These are phyloP conservation scores for Xerophyta viscosa DNA, from an alignment of 106 monocot species.

Conservation along the genomic window DNA sequence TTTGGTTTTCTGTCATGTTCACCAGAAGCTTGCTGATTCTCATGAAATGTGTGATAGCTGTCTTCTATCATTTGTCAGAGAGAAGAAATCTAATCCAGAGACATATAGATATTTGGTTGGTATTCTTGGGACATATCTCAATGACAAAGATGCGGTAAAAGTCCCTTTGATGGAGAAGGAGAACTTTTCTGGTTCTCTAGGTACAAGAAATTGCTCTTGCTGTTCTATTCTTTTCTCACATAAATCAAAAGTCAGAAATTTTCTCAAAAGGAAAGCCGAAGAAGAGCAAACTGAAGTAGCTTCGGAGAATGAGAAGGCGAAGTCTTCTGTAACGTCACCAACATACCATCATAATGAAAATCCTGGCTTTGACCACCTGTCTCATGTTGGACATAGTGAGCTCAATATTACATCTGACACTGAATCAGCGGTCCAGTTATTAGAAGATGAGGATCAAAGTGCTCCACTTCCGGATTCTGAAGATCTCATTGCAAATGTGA, in stretches of 20 bases:
- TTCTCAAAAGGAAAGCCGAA: constrained; percentile 8
- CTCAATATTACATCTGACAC: constrained; percentile 44
- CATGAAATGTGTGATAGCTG: constrained; percentile 56
- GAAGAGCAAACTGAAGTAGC: constrained; percentile 10
- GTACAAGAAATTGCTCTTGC: constrained; percentile 35
- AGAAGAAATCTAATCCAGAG: constrained; percentile 25
- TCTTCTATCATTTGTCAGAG: constrained; percentile 30
- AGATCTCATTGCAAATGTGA: no score
- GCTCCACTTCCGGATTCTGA: no score
- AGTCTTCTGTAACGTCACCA: no score
- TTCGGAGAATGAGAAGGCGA: not conserved
- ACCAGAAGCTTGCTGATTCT: constrained; percentile 48
- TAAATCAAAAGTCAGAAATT: constrained; percentile 11
- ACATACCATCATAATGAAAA: not conserved
- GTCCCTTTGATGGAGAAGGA: constrained; percentile 25
- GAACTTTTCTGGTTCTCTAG: constrained; percentile 2
- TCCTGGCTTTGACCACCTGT: constrained; percentile 17
- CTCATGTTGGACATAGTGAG: constrained; percentile 37
- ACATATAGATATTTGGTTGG: constrained; percentile 25
- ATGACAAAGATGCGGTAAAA: constrained; percentile 15
- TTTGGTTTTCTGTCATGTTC: constrained; percentile 40
- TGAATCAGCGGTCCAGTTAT: constrained; percentile 27
- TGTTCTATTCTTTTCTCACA: constrained; percentile 25
- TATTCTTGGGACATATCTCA: constrained; percentile 17
- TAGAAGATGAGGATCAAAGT: constrained; percentile 29